Evolutionary conservation across 2,329 filamentous ascomycete species (phyloP).

Genomic region (Diaporthe vexans): DNA sequence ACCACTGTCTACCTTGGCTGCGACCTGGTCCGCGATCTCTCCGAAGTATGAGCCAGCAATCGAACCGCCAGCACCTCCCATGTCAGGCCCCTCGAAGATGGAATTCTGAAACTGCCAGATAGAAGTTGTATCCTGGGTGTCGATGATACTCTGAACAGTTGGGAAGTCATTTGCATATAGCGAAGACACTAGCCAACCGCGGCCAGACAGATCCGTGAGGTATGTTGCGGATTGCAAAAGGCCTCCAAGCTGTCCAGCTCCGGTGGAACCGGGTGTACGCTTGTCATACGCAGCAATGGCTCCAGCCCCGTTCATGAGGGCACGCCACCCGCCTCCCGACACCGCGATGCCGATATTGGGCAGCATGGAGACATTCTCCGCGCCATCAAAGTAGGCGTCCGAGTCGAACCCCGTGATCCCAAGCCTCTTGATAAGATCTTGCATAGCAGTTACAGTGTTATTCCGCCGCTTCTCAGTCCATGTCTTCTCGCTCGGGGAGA

Average conservation of each 20-base stretch:
- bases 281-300: constrained; percentile 83
- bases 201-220: constrained; percentile 83
- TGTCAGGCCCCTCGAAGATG: constrained; percentile 52
- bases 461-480: constrained; percentile 82
- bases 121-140: constrained; percentile 62
- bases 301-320: constrained; percentile 85
- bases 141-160: constrained; percentile 64
- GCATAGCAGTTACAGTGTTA: constrained; percentile 81
- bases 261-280: constrained; percentile 75
- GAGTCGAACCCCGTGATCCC: constrained; percentile 84
- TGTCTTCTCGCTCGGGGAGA: constrained; percentile 79
- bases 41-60: constrained; percentile 67
- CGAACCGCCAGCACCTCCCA: constrained; percentile 45
- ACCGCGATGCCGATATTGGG: constrained; percentile 79
- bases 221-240: constrained; percentile 87
- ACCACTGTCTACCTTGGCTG: constrained; percentile 72
- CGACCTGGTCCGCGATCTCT: constrained; percentile 69
- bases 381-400: constrained; percentile 74
- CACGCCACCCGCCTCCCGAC: constrained; percentile 88
- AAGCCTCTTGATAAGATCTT: constrained; percentile 78
- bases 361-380: constrained; percentile 71
- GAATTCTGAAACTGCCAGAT: constrained; percentile 53
- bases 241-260: constrained; percentile 79
- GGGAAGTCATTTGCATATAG: constrained; percentile 88
- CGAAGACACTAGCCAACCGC: constrained; percentile 89